phyloP scores from a whole-genome alignment of 208 protist genomes.

The Trypanosoma platydactyli region DNA sequence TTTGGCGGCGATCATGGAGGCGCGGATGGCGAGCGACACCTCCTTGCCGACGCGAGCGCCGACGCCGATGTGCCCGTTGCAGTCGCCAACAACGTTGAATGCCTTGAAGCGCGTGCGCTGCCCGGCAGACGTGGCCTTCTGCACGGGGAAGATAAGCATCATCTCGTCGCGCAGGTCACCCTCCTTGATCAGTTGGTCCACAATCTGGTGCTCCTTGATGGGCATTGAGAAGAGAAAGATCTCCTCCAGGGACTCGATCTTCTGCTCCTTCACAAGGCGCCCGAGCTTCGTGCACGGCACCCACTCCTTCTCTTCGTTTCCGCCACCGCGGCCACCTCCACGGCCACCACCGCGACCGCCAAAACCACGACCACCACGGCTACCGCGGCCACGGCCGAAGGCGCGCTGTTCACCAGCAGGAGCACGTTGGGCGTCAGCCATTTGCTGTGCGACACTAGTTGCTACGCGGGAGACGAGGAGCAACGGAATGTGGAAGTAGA shows the following conservation, averaged over 20 bases:
- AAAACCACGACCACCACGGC: slow-evolving; percentile 44
- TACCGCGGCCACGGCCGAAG: slow-evolving; percentile 52
- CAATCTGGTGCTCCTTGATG: slow-evolving; percentile 99
- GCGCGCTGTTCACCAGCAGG: slow-evolving; percentile 54
- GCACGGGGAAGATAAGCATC: slow-evolving; percentile 99
- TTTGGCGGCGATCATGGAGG: slow-evolving; percentile 98
- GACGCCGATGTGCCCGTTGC: slow-evolving; percentile 98
- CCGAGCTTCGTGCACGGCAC: slow-evolving; percentile 99
- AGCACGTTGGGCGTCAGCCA: slow-evolving; percentile 71
- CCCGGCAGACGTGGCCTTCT: slow-evolving; percentile 99
- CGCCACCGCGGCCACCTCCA: slow-evolving; percentile 48
- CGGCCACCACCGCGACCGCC: slow-evolving; percentile 13
- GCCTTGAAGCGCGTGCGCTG: slow-evolving; percentile 99
- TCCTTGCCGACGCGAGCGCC: slow-evolving; percentile 99
- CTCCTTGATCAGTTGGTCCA: slow-evolving; percentile 96
- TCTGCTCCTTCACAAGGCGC: slow-evolving; percentile 95
- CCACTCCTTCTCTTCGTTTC: slow-evolving; percentile 94
- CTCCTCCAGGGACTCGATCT: slow-evolving; percentile 97
- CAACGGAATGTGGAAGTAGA: neutral
- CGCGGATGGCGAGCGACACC: slow-evolving; percentile 98
- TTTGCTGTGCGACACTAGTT: slow-evolving; percentile 15
- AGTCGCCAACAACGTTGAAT: slow-evolving; percentile 99
- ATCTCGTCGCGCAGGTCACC: slow-evolving; percentile 91
- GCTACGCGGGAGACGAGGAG: too few species aligned
- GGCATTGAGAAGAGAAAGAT: slow-evolving; percentile 99